phyloP scores from a whole-genome alignment of 495 filamentous ascomycete species.

The Neurospora sp. region DNA sequence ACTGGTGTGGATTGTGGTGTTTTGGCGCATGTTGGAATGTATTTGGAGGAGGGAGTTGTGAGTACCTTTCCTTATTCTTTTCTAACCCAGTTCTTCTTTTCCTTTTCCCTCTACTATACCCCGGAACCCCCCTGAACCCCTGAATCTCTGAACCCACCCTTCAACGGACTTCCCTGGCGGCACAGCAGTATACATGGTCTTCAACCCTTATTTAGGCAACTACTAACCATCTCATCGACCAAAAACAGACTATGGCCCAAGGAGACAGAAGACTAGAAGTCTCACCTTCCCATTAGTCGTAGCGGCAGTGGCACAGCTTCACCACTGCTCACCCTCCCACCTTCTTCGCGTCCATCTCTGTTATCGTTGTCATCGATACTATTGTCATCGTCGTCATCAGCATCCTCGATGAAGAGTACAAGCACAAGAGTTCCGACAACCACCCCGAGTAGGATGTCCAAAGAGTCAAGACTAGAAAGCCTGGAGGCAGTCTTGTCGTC shows the following conservation, averaged over 20 bases:
- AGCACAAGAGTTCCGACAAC: not conserved
- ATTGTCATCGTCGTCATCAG: not conserved
- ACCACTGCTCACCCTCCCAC: not conserved
- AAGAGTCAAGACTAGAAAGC: not conserved
- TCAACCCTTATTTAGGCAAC: not conserved
- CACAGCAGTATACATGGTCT: not conserved
- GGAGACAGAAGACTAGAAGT: slow-evolving; percentile 13
- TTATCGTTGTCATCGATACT: not conserved
- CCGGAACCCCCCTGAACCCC: not conserved
- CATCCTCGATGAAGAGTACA: not conserved
- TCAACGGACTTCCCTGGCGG: not conserved
- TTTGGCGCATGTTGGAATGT: slow-evolving; percentile 58
- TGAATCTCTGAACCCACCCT: not conserved
- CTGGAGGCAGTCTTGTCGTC: not conserved
- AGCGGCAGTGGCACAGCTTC: not conserved
- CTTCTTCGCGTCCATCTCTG: not conserved
- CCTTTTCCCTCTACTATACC: not conserved
- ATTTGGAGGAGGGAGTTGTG: slow-evolving; percentile 45
- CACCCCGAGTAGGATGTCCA: not conserved
- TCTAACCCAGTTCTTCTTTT: not conserved
- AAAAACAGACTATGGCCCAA: slow-evolving; percentile 20
- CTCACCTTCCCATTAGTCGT: not conserved
- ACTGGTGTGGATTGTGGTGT: slow-evolving; percentile 60
- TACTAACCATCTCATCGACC: not conserved
- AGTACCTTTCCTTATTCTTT: not conserved